Evolutionary conservation across 225 moss, liverwort and hornwort species (phyloP), one percentile per base, ranked within the genome.

Genomic region (Polytrichum formosum): DNA sequence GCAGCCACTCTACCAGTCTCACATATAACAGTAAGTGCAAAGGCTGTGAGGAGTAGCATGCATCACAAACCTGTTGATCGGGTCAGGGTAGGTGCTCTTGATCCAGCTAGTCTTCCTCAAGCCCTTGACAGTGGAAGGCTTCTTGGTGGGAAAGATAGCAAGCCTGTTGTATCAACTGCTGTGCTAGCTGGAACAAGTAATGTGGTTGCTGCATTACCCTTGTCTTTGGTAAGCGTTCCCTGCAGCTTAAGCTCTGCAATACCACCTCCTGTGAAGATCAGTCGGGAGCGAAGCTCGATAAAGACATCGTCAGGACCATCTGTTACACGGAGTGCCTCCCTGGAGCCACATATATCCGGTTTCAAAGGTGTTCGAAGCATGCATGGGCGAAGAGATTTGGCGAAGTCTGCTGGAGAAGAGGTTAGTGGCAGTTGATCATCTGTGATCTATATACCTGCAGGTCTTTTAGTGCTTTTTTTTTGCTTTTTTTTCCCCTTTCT

Each of bases 1-100:
- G 77, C 80, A 46, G 79, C 78, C 63, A 79, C 84, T 35, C 56
- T 65, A 28, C 70, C 74, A 6, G 27, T 67, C 67, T 81, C 79
- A 85, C 83, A 85, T 69, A 79, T 71, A 55, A 68, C 79, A 75
- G 69, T 76, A 21, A 63, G 91, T 78, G 70, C 93, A 18, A 94
- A 91, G 83, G 83, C 98, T 30, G 78, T 80, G 30, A 80, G 91
- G 71, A 94, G 91, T 69, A 88, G 91, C 72, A 82, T 83, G 28
- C 90, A 91, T 67, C 85, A 89, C 68, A 94, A 87, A 79, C 81
- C 85, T 69, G 54, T 76, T 25, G 94, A 98, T 61, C 92, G 88
- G 29, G 68, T 84, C 68, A 86, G 91, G 61, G 69, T 78, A 18
- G 81, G 81, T 77, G 69, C 80, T 7, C 73, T 85, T 53, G 91